phyloP scores from a whole-genome alignment of 148 eudicot genomes.

The Amaranthus cruentus region DNA sequence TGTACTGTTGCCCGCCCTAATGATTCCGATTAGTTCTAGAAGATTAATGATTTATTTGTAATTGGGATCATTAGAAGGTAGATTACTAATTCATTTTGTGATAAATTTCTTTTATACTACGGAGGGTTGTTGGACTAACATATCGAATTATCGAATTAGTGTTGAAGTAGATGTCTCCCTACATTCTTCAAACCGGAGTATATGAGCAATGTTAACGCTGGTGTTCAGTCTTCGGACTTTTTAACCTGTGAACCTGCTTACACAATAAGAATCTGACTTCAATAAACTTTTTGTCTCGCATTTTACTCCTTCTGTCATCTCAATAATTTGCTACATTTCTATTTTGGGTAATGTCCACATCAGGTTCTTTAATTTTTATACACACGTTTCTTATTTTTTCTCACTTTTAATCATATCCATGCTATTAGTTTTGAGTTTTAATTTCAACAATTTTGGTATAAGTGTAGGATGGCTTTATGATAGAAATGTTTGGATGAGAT shows the following conservation, averaged over 20 bases:
- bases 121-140: not conserved
- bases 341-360: too few relatives aligned
- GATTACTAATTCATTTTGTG: conserved; percentile 9
- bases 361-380: too few relatives aligned
- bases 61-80: conserved; percentile 3
- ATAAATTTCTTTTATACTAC: conserved; percentile 12
- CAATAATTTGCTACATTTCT: too few relatives aligned
- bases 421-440: too few relatives aligned
- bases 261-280: not conserved
- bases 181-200: conserved; percentile 21
- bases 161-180: conserved; percentile 17
- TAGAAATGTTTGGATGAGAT: not conserved
- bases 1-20: conserved; percentile 10
- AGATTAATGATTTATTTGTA: not conserved
- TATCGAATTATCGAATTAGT: conserved; percentile 10
- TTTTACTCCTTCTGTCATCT: not conserved
- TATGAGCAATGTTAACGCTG: not conserved
- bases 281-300: not conserved
- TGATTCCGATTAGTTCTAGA: conserved; percentile 3
- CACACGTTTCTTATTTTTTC: too few relatives aligned
- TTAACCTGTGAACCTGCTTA: conserved; percentile 15
- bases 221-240: conserved; percentile 6
- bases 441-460: too few relatives aligned
- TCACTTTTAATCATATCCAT: too few relatives aligned
- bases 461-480: not conserved